phyloP scores from a whole-genome alignment of 2,329 filamentous ascomycete species.

The Sclerotinia nivalis region DNA sequence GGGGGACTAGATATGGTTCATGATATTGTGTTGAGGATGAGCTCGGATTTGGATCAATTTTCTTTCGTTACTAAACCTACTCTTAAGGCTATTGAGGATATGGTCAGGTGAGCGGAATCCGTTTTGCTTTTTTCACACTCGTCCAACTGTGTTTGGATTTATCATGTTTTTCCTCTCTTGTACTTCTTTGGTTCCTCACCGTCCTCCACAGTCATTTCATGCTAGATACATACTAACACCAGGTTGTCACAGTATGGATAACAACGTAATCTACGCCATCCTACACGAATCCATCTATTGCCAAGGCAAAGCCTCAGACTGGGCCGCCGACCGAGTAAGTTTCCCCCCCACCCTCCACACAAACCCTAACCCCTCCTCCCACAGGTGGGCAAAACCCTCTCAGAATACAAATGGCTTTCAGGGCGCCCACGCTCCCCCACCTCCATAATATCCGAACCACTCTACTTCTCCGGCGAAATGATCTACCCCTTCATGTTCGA shows the following conservation, averaged over 20 bases:
- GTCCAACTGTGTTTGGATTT: neutral
- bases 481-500: conserved; percentile 84
- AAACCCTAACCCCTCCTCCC: neutral
- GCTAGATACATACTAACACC: neutral
- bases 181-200: neutral
- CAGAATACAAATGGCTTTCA: conserved; percentile 46
- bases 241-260: neutral
- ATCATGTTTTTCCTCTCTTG: neutral
- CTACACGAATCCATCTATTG: conserved; percentile 90
- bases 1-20: conserved; percentile 77
- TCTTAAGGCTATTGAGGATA: conserved; percentile 66
- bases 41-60: conserved; percentile 72
- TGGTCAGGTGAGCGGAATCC: conserved; percentile 33
- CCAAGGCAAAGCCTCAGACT: conserved; percentile 65
- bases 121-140: neutral
- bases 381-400: conserved; percentile 17
- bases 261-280: conserved; percentile 12
- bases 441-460: conserved; percentile 49
- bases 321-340: conserved; percentile 65
- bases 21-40: conserved; percentile 67
- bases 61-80: conserved; percentile 74
- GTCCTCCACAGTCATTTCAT: neutral
- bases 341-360: neutral
- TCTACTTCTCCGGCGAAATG: conserved; percentile 92
- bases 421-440: conserved; percentile 38